Evolutionary conservation across 768 basidiomycete species (phyloP), one percentile per base, ranked within the genome.

Genomic region (Termitomyces bulborhizus): DNA sequence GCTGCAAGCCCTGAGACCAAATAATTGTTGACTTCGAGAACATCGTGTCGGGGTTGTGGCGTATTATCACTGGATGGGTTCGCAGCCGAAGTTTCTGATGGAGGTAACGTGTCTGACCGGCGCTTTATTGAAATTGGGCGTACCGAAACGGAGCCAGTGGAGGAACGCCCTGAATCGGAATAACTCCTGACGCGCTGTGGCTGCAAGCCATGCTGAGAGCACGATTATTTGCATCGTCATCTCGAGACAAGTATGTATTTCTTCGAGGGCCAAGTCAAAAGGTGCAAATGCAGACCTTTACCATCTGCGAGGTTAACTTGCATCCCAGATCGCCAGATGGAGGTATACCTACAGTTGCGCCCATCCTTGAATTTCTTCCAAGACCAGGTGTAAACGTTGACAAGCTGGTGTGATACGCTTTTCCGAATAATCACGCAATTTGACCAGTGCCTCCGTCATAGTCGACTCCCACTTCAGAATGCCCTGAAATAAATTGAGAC

Each of bases 321-420:
- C 36, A 57, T 53, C 42, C 44, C 3, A 36, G 32, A 26, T 40
- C 16, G 54, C 54, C 31, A 37, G 58, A 51, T 45, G 61, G 21
- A 34, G 39, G 21, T 46, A 21, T 42, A 50, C 71, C 68, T 70
- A 90, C 90, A 91, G 66, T 59, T 74, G 71, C 29, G 87, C 79
- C 88, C 90, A 93, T 44, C 89, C 91, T 60, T 79, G 76, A 52
- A 90, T 73, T 72, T 93, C 90, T 63, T 89, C 83, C 60, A 93
- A 63, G 13, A 93, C 74, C 42, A 93, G 73, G 64, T 88, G 81
- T 36, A 92, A 68, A 32, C 91, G 81, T 66, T 93, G 90, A 51
- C 83, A 81, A 31, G 89, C 88, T 29, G 88, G 88, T 7, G 81
- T 78, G 31, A 90, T 70, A 48, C 82, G 80, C 59, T 85, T 81